These are phyloP conservation scores for Fusarium nelsonii DNA, from an alignment of 2,329 filamentous ascomycete genomes.

Conservation along the genomic window DNA sequence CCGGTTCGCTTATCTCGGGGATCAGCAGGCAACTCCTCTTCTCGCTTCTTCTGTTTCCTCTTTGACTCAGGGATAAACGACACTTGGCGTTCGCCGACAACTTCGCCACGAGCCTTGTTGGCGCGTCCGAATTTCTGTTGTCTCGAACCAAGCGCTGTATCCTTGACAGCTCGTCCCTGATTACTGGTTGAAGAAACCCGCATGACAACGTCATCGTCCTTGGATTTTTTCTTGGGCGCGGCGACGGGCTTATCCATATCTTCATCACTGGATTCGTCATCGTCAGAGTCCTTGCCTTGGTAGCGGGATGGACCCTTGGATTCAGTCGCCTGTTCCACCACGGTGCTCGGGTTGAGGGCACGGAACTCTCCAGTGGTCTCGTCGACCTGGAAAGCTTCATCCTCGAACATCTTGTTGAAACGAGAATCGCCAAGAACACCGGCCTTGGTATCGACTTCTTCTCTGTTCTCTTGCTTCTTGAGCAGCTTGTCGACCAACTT, in stretches of 20 bases:
- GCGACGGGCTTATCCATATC: slow-evolving; percentile 51
- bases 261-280: slow-evolving; percentile 60
- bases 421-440: slow-evolving; percentile 85
- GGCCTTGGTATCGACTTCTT: slow-evolving; percentile 68
- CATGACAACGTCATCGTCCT: slow-evolving; percentile 66
- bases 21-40: slow-evolving; percentile 45
- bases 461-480: slow-evolving; percentile 72
- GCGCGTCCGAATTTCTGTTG: slow-evolving; percentile 63
- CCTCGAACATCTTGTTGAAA: slow-evolving; percentile 90
- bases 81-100: slow-evolving; percentile 74
- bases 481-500: slow-evolving; percentile 80
- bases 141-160: slow-evolving; percentile 69
- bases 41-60: slow-evolving; percentile 61
- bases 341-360: slow-evolving; percentile 87
- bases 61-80: slow-evolving; percentile 76
- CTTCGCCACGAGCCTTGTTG: slow-evolving; percentile 62
- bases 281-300: slow-evolving; percentile 58
- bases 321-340: slow-evolving; percentile 54
- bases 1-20: slow-evolving; percentile 54
- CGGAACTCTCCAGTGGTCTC: slow-evolving; percentile 90
- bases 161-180: slow-evolving; percentile 66
- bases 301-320: slow-evolving; percentile 55
- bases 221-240: slow-evolving; percentile 42
- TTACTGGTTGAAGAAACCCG: slow-evolving; percentile 77
- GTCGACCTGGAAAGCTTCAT: slow-evolving; percentile 92